Evolutionary conservation across 108 stramenopile species (phyloP).

Genomic region (Pelagomonas calceolata): DNA sequence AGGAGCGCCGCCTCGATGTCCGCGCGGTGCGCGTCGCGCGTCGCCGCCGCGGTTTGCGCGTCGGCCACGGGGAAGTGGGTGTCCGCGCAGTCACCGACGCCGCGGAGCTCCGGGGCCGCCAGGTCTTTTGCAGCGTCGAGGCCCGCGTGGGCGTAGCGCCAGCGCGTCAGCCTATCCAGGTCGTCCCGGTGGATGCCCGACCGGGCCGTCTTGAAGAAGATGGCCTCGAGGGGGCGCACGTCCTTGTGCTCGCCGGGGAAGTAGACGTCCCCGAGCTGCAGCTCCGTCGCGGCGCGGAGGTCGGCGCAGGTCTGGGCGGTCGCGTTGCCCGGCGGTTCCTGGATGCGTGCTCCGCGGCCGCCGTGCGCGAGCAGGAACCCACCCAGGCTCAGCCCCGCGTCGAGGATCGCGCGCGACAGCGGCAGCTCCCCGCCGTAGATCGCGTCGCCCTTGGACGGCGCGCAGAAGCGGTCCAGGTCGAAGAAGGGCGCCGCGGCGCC

Average conservation of each 20-base stretch:
- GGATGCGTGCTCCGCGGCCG: not conserved
- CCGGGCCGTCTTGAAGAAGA: not conserved
- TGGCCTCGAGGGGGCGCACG: not conserved
- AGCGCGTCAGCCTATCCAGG: not conserved
- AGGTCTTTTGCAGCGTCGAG: too few species aligned
- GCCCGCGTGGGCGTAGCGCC: not conserved
- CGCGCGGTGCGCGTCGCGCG: too few species aligned
- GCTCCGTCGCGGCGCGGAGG: not conserved
- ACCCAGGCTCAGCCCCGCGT: not conserved
- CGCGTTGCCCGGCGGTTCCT: not conserved
- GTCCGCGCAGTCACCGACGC: not conserved
- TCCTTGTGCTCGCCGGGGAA: not conserved
- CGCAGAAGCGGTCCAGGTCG: not conserved
- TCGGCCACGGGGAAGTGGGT: not conserved
- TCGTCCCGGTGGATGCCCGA: not conserved
- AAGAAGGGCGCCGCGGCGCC: too few species aligned
- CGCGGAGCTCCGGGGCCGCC: not conserved
- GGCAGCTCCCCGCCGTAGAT: slow-evolving; percentile 1
- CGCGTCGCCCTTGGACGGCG: not conserved
- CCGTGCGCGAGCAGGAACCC: not conserved
- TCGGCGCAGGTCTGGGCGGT: not conserved
- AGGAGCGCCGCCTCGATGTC: too few species aligned
- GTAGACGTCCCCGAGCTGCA: not conserved
- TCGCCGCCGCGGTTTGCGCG: too few species aligned
- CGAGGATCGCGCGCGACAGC: not conserved